Evolutionary conservation across 2,329 filamentous ascomycete genomes (phyloP).

Genomic region (Nothophoma quercina): DNA sequence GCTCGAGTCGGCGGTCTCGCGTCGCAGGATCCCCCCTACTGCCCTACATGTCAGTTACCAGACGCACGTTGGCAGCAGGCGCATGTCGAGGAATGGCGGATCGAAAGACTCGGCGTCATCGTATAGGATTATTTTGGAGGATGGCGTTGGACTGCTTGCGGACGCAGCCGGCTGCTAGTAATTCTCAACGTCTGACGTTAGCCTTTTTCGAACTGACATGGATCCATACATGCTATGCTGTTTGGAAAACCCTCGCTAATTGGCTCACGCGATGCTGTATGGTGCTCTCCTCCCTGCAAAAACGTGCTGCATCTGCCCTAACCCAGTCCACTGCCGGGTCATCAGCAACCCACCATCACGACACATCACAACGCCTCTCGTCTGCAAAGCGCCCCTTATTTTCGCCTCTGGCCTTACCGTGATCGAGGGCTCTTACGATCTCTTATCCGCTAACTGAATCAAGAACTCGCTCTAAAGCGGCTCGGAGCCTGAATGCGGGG

Average conservation of each 20-base stretch:
- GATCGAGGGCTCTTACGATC: constrained; percentile 19
- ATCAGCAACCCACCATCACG: constrained; percentile 18
- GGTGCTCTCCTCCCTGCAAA: constrained; percentile 13
- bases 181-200: constrained; percentile 45
- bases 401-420: constrained; percentile 11
- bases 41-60: constrained; percentile 9
- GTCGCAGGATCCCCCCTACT: constrained; percentile 17
- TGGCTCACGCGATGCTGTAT: constrained; percentile 6
- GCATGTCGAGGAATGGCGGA: constrained; percentile 19
- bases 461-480: constrained; percentile 29
- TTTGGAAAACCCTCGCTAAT: constrained; percentile 12
- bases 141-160: constrained; percentile 26
- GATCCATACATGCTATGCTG: constrained; percentile 28
- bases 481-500: constrained; percentile 33
- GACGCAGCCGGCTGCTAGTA: constrained; percentile 42
- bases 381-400: constrained; percentile 2
- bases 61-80: constrained; percentile 9
- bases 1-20: constrained; percentile 16
- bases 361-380: constrained; percentile 16
- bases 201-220: constrained; percentile 46
- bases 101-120: not conserved
- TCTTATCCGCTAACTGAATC: constrained; percentile 21
- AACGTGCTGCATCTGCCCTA: constrained; percentile 20
- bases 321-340: constrained; percentile 10
- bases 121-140: constrained; percentile 5